phyloP scores from a whole-genome alignment of 2,329 filamentous ascomycete genomes.

The Microsporum audouinii region DNA sequence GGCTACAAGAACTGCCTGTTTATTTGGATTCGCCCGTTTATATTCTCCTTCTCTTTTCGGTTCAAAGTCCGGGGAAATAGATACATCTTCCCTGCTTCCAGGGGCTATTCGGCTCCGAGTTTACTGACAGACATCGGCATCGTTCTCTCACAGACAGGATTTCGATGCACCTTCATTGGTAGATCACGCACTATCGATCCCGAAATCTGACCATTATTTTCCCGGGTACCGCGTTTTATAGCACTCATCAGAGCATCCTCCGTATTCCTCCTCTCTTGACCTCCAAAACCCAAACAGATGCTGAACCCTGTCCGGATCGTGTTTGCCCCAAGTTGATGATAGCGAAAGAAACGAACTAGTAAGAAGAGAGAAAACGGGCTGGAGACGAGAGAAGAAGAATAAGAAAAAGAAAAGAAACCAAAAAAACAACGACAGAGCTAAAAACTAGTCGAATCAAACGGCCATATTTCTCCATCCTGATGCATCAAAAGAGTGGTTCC shows the following conservation, averaged over 20 bases:
- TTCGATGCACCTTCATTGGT: not conserved
- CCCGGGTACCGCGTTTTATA: not conserved
- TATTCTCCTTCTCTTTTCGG: slow-evolving; percentile 2
- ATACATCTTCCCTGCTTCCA: not conserved
- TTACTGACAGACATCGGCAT: slow-evolving; percentile 1
- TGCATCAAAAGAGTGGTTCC: not conserved
- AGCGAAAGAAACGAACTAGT: not conserved
- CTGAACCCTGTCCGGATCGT: not conserved
- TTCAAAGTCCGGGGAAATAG: slow-evolving; percentile 5
- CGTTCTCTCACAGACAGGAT: not conserved
- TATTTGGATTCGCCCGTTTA: not conserved
- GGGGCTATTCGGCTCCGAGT: not conserved
- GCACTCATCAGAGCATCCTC: not conserved
- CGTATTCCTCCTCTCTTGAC: not conserved
- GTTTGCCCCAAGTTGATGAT: not conserved
- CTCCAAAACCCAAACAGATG: not conserved
- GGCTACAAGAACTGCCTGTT: not conserved
- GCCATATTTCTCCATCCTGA: not conserved
- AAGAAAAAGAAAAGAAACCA: not conserved
- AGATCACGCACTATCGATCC: slow-evolving; percentile 4
- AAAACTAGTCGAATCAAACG: not conserved
- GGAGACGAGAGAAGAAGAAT: not conserved
- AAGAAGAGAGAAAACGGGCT: not conserved
- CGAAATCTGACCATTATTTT: slow-evolving; percentile 1
- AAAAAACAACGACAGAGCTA: not conserved